A percentile compares a stretch with the other conserved stretches of the same genome.
These are phyloP conservation scores for Stemphylium beticola DNA, from an alignment of 2,329 filamentous ascomycete genomes.

Conservation along the genomic window DNA sequence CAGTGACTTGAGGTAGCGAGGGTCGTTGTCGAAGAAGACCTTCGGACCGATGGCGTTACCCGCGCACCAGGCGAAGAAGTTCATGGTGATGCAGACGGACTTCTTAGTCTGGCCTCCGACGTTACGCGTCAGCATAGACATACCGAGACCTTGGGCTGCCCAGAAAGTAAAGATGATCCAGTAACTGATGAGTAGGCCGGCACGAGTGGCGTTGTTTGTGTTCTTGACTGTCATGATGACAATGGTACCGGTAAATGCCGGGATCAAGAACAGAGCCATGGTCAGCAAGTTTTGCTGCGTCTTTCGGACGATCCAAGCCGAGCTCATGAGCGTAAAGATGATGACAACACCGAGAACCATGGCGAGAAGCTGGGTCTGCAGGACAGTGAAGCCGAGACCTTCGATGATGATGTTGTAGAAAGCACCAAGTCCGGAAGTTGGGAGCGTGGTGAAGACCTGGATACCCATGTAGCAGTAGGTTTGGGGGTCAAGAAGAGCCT, in stretches of 20 bases:
- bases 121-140: constrained; percentile 73
- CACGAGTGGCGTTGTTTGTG: constrained; percentile 62
- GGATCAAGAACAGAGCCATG: constrained; percentile 70
- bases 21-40: constrained; percentile 58
- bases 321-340: constrained; percentile 70
- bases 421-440: constrained; percentile 73
- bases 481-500: constrained; percentile 69
- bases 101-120: constrained; percentile 78
- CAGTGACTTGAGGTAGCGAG: constrained; percentile 73
- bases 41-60: constrained; percentile 69
- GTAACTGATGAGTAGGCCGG: constrained; percentile 74
- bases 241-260: constrained; percentile 74
- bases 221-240: constrained; percentile 72
- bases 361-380: constrained; percentile 74
- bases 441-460: constrained; percentile 73
- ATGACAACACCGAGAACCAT: constrained; percentile 80
- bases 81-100: constrained; percentile 69
- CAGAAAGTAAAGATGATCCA: constrained; percentile 81
- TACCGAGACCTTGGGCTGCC: constrained; percentile 71
- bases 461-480: constrained; percentile 63
- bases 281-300: constrained; percentile 71
- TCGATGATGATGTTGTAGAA: constrained; percentile 78
- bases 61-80: constrained; percentile 72
- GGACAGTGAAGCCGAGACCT: constrained; percentile 67
- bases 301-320: constrained; percentile 71